These are phyloP conservation scores for Prunus padus DNA, from an alignment of 306 rosid species.

Conservation along the genomic window DNA sequence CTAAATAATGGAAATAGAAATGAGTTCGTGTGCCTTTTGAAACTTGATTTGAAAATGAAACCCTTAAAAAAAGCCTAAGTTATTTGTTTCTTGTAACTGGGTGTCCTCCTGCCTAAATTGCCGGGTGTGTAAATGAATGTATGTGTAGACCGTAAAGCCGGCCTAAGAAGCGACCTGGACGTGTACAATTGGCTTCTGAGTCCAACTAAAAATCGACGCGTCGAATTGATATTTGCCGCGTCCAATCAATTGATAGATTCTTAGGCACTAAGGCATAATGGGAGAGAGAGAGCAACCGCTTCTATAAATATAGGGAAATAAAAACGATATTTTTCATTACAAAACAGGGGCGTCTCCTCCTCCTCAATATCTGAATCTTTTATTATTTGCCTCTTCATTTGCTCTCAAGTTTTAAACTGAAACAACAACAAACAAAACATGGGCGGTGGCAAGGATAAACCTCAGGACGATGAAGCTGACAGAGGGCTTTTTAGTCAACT, in stretches of 20 bases:
- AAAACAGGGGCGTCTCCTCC: too few relatives aligned
- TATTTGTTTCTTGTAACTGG: too few relatives aligned
- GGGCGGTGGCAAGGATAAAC: conserved; percentile 79
- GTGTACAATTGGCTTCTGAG: too few relatives aligned
- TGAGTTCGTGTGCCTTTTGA: too few relatives aligned
- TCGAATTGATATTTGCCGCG: not conserved
- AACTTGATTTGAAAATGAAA: too few relatives aligned
- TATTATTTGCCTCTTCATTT: not conserved
- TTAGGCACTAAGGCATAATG: not conserved
- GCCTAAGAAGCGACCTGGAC: not conserved
- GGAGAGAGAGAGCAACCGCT: not conserved
- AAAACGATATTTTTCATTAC: too few relatives aligned
- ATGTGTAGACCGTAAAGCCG: not conserved
- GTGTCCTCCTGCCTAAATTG: not conserved
- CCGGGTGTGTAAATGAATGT: too few relatives aligned
- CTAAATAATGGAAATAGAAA: too few relatives aligned
- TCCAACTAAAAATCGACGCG: not conserved
- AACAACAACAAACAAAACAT: conserved; percentile 29
- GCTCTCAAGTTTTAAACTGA: not conserved
- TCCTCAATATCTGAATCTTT: not conserved
- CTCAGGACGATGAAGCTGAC: conserved; percentile 46
- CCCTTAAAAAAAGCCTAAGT: too few relatives aligned
- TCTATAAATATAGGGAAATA: not conserved
- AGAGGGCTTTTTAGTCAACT: conserved; percentile 50
- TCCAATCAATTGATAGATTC: not conserved